Evolutionary conservation across 768 basidiomycete species (phyloP).

Genomic region (Hypholoma sublateritium): DNA sequence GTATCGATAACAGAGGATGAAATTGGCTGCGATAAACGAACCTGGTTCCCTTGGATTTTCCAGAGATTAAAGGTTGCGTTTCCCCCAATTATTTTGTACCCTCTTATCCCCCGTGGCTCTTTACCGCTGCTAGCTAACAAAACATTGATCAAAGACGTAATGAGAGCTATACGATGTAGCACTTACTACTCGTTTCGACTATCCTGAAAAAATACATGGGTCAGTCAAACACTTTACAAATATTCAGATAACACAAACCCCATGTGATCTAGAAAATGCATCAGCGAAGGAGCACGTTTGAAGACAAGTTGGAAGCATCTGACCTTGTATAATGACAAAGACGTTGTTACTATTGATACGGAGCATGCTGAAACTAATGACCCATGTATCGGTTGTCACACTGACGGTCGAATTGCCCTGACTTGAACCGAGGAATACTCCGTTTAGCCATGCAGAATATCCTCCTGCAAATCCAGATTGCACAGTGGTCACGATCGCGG

Average conservation of each 20-base stretch:
- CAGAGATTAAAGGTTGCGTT: slow-evolving; percentile 52
- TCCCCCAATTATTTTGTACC: slow-evolving; percentile 41
- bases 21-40: slow-evolving; percentile 44
- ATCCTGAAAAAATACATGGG: slow-evolving; percentile 28
- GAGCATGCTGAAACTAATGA: slow-evolving; percentile 33
- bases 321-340: slow-evolving; percentile 37
- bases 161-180: not conserved
- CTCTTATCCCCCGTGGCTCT: slow-evolving; percentile 49
- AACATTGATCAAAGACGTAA: not conserved
- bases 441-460: slow-evolving; percentile 52
- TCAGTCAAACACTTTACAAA: not conserved
- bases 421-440: slow-evolving; percentile 47
- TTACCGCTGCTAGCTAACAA: slow-evolving; percentile 45
- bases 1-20: not conserved
- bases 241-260: slow-evolving; percentile 30
- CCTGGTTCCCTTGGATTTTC: slow-evolving; percentile 73
- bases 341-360: slow-evolving; percentile 40
- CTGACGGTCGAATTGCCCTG: slow-evolving; percentile 44
- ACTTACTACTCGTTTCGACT: slow-evolving; percentile 47
- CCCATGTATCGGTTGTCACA: slow-evolving; percentile 42
- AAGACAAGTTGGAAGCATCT: not conserved
- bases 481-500: slow-evolving; percentile 42
- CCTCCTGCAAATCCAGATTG: slow-evolving; percentile 53
- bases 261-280: slow-evolving; percentile 40
- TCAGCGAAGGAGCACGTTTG: not conserved